Base-by-base conservation (phyloP, 202 grass and related monocot species). In the Carex arenaria region DNA sequence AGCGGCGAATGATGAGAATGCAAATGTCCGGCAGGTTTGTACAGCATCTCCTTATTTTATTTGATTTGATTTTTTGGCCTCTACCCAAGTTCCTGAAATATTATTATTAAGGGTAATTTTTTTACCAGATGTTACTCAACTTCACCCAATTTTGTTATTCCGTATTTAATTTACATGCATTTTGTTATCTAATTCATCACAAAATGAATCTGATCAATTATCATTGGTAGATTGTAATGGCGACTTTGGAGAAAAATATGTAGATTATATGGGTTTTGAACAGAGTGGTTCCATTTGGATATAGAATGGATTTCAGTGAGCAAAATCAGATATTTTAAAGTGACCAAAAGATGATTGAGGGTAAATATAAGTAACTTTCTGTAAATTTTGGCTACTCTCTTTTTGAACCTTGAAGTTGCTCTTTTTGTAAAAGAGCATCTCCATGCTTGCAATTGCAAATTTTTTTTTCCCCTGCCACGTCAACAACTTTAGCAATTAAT, bases 1-100 rank as follows among this genome's bases (percentile, higher is more conserved):
- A 88, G 97, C 97, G 84, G 82, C 92, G 6, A 99, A 99, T 72
- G 97, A 99, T 86, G 93, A 94, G 57, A 95, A 92, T 83, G 68
- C 97, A 72, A 94, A 96, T 83, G 97, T 99, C 67, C 83, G 97
- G 4, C 97, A 99, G 97, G 97, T 96, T 61, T 54, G 79, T 72
- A 81, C 45, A 70, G 9, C 31, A 12, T 2, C 5, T 64, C 31
- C 28, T 57, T 59, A 4, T 79, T 81, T 78, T 74, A 38, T 36
- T 67, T 7, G 31, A 15, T 87, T 66, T 51, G 87, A 69, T 72
- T 52, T 64, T 86, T 15, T 73, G 70, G 31, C 26, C 84, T 87
- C 20, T 59, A 60, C 60, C 43, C 26, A 62, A 57, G 49, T 30
- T 7, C 72, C 7, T 83, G 32, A 54, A 56, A 20, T 45, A 86